Base-by-base conservation (phyloP, 2,329 filamentous ascomycete genomes). In the Cercospora berteroae region DNA sequence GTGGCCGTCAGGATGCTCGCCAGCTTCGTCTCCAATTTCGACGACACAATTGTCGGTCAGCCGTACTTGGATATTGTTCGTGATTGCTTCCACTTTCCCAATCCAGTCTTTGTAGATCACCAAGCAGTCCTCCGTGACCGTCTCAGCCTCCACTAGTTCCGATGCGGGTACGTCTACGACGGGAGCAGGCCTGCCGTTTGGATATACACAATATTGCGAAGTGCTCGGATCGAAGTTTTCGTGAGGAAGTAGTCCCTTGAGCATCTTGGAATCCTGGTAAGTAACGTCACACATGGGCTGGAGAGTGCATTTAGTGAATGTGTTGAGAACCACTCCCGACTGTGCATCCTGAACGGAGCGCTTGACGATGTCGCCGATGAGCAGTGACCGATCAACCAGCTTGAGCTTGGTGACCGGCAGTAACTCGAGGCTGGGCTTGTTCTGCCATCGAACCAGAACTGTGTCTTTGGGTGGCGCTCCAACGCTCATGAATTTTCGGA, bases 361-460 rank as follows among this genome's bases (percentile, higher is more conserved):
- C 74, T 86, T 87, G 61, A 88, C 86, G 12, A 83, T 78, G 71
- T 87, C 84, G 27, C 86, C 86, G 16, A 87, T 81, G 59, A 82
- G 80, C 13, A 88, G 76, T 1, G 80, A 77, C n/a, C 86, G 82
- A 75, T 87, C 85, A 31, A 88, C 75, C 23, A 88, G 77, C 16
- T 79, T 77, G 52, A 88, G 77, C 25, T 82, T 79, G 10, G 80
- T 71, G 59, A 80, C 77, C 1, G 77, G 77, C 29, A 83, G 75
- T 18, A 83, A 74, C 65, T 81, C 78, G 2, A 80, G 77, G 62
- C 73, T 76, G 57, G 77, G 76, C 70, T 82, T 81, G 33, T 77
- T 77, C 70, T 81, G 72, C 83, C 84, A 81, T 74, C 79, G 77
- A 10, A 87, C 80, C 27, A 85, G 80, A 8, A 85, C 82, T 50